phyloP scores from a whole-genome alignment of 805 yeast species.

The Wickerhamomyces tratensis region DNA sequence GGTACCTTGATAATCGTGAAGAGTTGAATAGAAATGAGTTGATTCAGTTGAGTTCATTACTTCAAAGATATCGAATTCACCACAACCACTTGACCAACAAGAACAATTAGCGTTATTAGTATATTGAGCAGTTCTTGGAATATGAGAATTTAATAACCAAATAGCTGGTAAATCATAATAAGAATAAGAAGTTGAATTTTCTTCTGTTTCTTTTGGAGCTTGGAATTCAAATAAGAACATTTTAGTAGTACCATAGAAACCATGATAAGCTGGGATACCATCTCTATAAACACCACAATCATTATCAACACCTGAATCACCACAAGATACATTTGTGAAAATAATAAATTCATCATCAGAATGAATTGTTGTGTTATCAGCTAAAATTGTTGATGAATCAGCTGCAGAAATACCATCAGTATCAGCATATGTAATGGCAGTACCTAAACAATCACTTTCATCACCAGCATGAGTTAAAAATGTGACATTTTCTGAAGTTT shows the following conservation, averaged over 20 bases:
- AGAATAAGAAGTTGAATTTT: constrained; percentile 17
- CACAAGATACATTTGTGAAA: constrained; percentile 51
- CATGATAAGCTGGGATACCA: constrained; percentile 71
- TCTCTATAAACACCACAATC: constrained; percentile 70
- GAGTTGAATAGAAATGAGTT: constrained; percentile 48
- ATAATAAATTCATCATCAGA: constrained; percentile 56
- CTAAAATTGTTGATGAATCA: constrained; percentile 35
- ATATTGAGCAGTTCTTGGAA: constrained; percentile 70
- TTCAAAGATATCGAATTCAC: constrained; percentile 73
- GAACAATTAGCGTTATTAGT: constrained; percentile 54
- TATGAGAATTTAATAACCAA: constrained; percentile 65
- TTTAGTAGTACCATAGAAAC: constrained; percentile 56
- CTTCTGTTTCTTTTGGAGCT: constrained; percentile 46
- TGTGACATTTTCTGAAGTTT: constrained; percentile 52
- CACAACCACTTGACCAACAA: constrained; percentile 73
- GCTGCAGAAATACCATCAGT: constrained; percentile 44
- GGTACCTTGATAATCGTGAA: constrained; percentile 72
- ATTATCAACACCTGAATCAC: constrained; percentile 36
- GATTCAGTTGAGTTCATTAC: constrained; percentile 55
- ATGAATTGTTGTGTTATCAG: constrained; percentile 33
- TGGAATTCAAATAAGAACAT: constrained; percentile 65
- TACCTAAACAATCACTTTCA: constrained; percentile 54
- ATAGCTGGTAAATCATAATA: constrained; percentile 63
- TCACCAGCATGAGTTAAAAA: constrained; percentile 58
- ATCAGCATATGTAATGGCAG: constrained; percentile 55